Percentiles rank a stretch among this genome's conserved stretches.
Conservation (phyloP, 257 asterid genomes). For the Linderniella brevidens region DNA sequence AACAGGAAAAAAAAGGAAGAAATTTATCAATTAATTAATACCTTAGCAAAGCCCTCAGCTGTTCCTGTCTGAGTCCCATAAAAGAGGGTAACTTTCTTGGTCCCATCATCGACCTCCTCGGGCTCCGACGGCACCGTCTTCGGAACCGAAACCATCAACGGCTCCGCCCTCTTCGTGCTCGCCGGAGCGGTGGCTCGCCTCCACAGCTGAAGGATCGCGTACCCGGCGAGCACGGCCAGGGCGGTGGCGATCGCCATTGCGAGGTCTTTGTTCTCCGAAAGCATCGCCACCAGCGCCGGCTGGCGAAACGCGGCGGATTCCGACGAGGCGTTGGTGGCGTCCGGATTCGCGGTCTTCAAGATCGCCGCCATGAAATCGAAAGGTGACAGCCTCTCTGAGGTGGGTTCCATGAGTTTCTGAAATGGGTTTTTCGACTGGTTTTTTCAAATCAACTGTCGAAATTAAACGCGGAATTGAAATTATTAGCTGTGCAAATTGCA, state of each 20-base stretch:
- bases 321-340: slow-evolving; percentile 25
- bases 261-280: slow-evolving; percentile 52
- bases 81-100: slow-evolving; percentile 49
- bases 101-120: slow-evolving; percentile 75
- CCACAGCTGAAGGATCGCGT: slow-evolving; percentile 46
- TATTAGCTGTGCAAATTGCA: too few relatives aligned
- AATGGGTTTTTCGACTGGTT: slow-evolving; percentile 1
- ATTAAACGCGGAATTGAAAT: too few relatives aligned
- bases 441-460: too few relatives aligned
- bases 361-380: slow-evolving; percentile 56
- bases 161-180: slow-evolving; percentile 22
- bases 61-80: slow-evolving; percentile 97
- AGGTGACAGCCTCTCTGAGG: slow-evolving; percentile 48
- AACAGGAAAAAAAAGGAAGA: slow-evolving; percentile 5
- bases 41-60: slow-evolving; percentile 98
- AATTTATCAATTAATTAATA: too few relatives aligned
- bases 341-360: slow-evolving; percentile 33
- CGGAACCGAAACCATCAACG: slow-evolving; percentile 23
- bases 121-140: slow-evolving; percentile 28
- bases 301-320: slow-evolving; percentile 15
- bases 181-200: slow-evolving; percentile 46
- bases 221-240: slow-evolving; percentile 66
- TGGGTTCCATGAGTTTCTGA: slow-evolving; percentile 25
- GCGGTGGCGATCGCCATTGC: slow-evolving; percentile 68
- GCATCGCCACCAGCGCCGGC: slow-evolving; percentile 31